These are phyloP conservation scores for Rhodotorula sp. DNA, from an alignment of 1,284 basidiomycete genomes.

Conservation along the genomic window DNA sequence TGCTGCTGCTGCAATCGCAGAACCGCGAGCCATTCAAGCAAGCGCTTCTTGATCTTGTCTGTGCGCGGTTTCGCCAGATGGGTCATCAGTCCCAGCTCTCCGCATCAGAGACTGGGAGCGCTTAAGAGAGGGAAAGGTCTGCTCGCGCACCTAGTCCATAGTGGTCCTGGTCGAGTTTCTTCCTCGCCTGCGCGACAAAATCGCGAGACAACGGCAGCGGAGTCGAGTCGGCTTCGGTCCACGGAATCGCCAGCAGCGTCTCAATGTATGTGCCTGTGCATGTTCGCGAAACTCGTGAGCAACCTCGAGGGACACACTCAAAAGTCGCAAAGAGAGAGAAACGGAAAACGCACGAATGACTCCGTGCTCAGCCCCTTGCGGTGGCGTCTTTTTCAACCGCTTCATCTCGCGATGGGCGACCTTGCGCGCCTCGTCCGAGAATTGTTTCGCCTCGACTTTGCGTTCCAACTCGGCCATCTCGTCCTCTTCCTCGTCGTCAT, in stretches of 20 bases:
- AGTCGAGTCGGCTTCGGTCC: constrained; percentile 36
- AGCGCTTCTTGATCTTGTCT: constrained; percentile 53
- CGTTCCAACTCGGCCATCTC: constrained; percentile 39
- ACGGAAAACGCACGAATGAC: constrained; percentile 34
- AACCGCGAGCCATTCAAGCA: constrained; percentile 53
- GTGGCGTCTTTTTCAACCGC: constrained; percentile 43
- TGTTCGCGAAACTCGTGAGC: background rate
- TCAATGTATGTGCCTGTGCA: constrained; percentile 41
- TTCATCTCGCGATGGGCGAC: constrained; percentile 44
- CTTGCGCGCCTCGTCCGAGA: constrained; percentile 41
- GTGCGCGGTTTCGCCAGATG: too few species aligned
- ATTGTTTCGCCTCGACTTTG: constrained; percentile 39
- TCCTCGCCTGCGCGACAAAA: constrained; percentile 38
- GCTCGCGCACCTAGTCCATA: constrained; percentile 47
- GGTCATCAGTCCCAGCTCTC: too few species aligned
- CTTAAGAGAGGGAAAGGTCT: too few species aligned
- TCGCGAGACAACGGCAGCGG: constrained; percentile 24
- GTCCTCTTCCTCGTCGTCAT: constrained; percentile 42
- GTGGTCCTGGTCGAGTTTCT: constrained; percentile 51
- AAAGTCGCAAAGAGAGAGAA: background rate
- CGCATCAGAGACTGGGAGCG: too few species aligned
- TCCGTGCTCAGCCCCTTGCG: constrained; percentile 44
- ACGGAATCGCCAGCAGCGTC: constrained; percentile 42
- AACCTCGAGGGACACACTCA: background rate
- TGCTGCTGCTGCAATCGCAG: constrained; percentile 49